These are phyloP conservation scores for Xerocomellus dryophilus DNA, from an alignment of 768 basidiomycete genomes.

Conservation along the genomic window DNA sequence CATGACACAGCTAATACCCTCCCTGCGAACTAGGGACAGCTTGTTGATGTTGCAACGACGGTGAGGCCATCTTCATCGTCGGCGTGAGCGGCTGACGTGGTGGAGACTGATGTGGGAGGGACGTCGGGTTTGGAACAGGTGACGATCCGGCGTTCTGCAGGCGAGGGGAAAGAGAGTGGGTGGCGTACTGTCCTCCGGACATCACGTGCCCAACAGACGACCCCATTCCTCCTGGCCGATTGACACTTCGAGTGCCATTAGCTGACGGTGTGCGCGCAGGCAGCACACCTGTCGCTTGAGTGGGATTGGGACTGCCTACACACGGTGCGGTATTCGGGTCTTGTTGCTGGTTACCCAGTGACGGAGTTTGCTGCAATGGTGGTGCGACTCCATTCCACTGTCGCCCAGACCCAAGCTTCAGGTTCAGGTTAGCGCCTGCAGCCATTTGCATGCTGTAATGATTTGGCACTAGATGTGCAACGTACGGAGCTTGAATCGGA, in stretches of 20 bases:
- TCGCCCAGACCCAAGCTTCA: slow-evolving; percentile 39
- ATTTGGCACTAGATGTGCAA: slow-evolving; percentile 30
- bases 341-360: slow-evolving; percentile 21
- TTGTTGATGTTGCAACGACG: slow-evolving; percentile 55
- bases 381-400: slow-evolving; percentile 37
- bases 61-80: slow-evolving; percentile 52
- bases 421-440: slow-evolving; percentile 26
- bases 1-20: slow-evolving; percentile 41
- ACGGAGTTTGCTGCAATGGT: slow-evolving; percentile 22
- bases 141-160: slow-evolving; percentile 45
- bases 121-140: slow-evolving; percentile 43
- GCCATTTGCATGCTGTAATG: slow-evolving; percentile 32
- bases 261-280: slow-evolving; percentile 52
- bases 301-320: slow-evolving; percentile 34
- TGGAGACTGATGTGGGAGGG: slow-evolving; percentile 44
- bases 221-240: slow-evolving; percentile 28
- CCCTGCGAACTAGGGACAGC: slow-evolving; percentile 49
- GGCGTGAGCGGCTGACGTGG: slow-evolving; percentile 50
- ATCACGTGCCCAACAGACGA: slow-evolving; percentile 29
- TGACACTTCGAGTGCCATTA: slow-evolving; percentile 50
- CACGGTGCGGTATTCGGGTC: slow-evolving; percentile 27
- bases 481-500: slow-evolving; percentile 35
- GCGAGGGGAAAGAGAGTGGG: slow-evolving; percentile 50
- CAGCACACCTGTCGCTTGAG: slow-evolving; percentile 35
- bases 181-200: slow-evolving; percentile 39